Base-by-base conservation (phyloP, 2,329 filamentous ascomycete species). In the Trichoderma sp. region DNA sequence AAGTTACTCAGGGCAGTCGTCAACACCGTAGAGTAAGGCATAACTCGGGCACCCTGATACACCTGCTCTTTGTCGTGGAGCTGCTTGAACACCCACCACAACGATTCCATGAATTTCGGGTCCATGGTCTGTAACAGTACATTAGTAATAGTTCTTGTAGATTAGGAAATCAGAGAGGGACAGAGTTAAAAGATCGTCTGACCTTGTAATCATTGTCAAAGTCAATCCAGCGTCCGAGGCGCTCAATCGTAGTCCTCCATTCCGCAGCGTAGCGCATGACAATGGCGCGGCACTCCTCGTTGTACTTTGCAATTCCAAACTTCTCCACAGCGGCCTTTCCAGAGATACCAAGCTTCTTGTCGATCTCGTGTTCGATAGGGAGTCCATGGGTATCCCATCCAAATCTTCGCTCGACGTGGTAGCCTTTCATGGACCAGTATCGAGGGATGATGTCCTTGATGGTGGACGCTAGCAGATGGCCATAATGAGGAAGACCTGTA, bases 121-220 rank as follows among this genome's bases (percentile, higher is more conserved):
- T 98, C 91, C 93, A 97, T 97, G 43, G 93, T 97, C 90, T 91
- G 34, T 30, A 55, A 56, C 11, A 64, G 66, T 63, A 18, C 24
- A 32, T 24, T 58, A 66, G 54, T 51, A 51, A 26, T 30, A 18
- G 16, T 16, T 14, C 30, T 11, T 10, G 16, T 51, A 18, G 30
- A 32, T 32, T n/a, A n/a, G 4, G 34, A 3, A 16, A 3, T 13
- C 60, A 21, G 8, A 26, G 21, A 7, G 3, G 8, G 4, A 34
- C 26, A 21, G 4, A 34, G 11, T 10, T 43, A 8, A 3, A 39
- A 34, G 11, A 49, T 64, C 4, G 5, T 6, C 77, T 72, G 76
- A 89, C 89, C 88, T 97, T 97, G 84, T 97, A 97, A 79, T 97
- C 93, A 75, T 97, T 96, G 80, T 98, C 95, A 75, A 98, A 97